Conservation (phyloP, 1,139 yeast species). For the Pichia sp. region DNA sequence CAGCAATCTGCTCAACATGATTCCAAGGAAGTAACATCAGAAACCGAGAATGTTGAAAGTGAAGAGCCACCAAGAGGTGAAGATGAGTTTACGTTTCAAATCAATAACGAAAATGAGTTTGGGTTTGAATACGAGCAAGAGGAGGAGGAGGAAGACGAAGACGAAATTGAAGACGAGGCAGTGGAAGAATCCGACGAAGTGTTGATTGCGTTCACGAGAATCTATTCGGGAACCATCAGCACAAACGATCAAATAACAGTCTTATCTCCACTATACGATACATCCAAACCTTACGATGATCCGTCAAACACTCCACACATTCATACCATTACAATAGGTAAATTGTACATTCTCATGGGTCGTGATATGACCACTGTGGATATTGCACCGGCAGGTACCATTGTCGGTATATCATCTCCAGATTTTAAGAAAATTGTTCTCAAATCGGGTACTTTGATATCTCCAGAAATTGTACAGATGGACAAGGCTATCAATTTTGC, state of each 20-base stretch:
- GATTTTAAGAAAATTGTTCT: conserved; percentile 64
- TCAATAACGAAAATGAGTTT: conserved; percentile 5
- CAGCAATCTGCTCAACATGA: conserved; percentile 6
- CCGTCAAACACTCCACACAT: conserved; percentile 37
- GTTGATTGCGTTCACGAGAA: conserved; percentile 79
- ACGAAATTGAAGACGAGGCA: conserved; percentile 30
- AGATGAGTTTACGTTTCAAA: conserved; percentile 31
- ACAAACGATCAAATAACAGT: conserved; percentile 71
- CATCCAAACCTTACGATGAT: conserved; percentile 43
- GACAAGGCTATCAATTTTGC: conserved; percentile 55
- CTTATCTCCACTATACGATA: conserved; percentile 83
- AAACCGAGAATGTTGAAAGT: conserved; percentile 26
- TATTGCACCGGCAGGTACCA: conserved; percentile 89
- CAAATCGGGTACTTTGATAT: conserved; percentile 78
- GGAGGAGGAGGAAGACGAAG: conserved; percentile 36
- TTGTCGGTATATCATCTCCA: conserved; percentile 84
- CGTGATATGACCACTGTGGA: conserved; percentile 73
- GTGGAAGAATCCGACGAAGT: conserved; percentile 43
- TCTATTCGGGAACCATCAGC: conserved; percentile 75
- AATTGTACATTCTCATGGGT: conserved; percentile 85
- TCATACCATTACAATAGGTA: conserved; percentile 48
- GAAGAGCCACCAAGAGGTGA: conserved; percentile 22
- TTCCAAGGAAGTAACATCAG: conserved; percentile 13
- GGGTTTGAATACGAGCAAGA: conserved; percentile 31
- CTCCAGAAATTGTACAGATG: conserved; percentile 33